Percentiles rank a stretch among this genome's conserved stretches.
Evolutionary conservation across 2,329 filamentous ascomycete genomes (phyloP).

Genomic region (Hansfordia pulvinata): DNA sequence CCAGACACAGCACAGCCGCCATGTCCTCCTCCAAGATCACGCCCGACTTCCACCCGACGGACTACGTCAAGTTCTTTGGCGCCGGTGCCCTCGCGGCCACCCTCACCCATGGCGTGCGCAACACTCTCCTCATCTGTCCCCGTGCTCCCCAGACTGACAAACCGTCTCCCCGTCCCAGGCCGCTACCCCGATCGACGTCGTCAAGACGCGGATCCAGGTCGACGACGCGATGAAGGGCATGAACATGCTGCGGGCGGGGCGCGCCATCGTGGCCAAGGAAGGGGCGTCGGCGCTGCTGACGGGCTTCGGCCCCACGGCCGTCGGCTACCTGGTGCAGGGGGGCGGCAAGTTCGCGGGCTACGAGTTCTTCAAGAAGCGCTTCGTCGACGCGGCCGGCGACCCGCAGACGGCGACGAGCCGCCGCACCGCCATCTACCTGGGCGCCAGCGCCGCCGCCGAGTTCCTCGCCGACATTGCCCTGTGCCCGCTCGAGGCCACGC

Average conservation of each 20-base stretch:
- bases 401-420: slow-evolving; percentile 27
- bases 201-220: slow-evolving; percentile 87
- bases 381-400: slow-evolving; percentile 53
- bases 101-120: slow-evolving; percentile 32
- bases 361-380: slow-evolving; percentile 88
- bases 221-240: slow-evolving; percentile 75
- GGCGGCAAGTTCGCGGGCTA: slow-evolving; percentile 87
- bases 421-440: slow-evolving; percentile 55
- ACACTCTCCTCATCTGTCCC: not conserved
- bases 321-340: slow-evolving; percentile 81
- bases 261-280: slow-evolving; percentile 65
- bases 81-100: slow-evolving; percentile 38
- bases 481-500: slow-evolving; percentile 80
- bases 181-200: slow-evolving; percentile 49
- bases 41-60: slow-evolving; percentile 24
- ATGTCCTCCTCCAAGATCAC: slow-evolving; percentile 11
- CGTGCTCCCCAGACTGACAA: not conserved
- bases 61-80: slow-evolving; percentile 39
- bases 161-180: slow-evolving; percentile 18
- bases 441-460: slow-evolving; percentile 54
- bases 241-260: slow-evolving; percentile 68
- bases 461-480: slow-evolving; percentile 69
- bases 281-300: slow-evolving; percentile 70
- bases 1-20: not conserved
- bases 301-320: slow-evolving; percentile 72